Percentiles rank a stretch among this genome's conserved stretches.
Conservation (phyloP, 352 stramenopile species). For the Globisporangium heterothallicum region DNA sequence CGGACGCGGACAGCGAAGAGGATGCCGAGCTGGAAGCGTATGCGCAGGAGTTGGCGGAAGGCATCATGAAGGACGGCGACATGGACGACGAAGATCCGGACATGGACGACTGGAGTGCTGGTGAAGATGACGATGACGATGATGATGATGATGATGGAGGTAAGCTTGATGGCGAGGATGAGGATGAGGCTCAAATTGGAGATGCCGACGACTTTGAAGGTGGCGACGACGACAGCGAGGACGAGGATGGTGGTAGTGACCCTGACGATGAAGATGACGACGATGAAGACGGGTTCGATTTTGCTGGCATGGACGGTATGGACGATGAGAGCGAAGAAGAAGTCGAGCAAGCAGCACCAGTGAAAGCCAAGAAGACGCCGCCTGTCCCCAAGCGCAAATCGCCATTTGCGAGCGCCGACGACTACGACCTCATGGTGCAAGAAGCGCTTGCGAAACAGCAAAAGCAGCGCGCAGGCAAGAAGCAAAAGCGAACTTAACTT, state of each 20-base stretch:
- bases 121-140: slow-evolving; percentile 36
- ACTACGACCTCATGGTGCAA: slow-evolving; percentile 69
- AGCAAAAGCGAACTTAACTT: slow-evolving; percentile 25
- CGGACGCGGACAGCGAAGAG: slow-evolving; percentile 54
- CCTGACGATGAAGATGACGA: slow-evolving; percentile 17
- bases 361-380: slow-evolving; percentile 50
- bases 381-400: slow-evolving; percentile 51
- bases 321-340: slow-evolving; percentile 33
- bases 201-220: slow-evolving; percentile 35
- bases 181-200: slow-evolving; percentile 5
- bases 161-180: slow-evolving; percentile 11
- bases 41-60: slow-evolving; percentile 84
- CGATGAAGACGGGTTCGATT: slow-evolving; percentile 28
- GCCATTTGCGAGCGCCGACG: slow-evolving; percentile 69
- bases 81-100: slow-evolving; percentile 74
- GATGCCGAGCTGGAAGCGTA: slow-evolving; percentile 86
- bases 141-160: slow-evolving; percentile 31
- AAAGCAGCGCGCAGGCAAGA: slow-evolving; percentile 30
- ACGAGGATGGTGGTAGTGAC: slow-evolving; percentile 18
- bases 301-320: slow-evolving; percentile 16
- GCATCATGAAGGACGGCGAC: slow-evolving; percentile 82
- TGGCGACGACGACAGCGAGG: slow-evolving; percentile 42
- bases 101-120: slow-evolving; percentile 62
- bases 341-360: slow-evolving; percentile 23
- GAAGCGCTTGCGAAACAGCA: slow-evolving; percentile 59